Percentiles rank a stretch among this genome's conserved stretches.
phyloP scores from a whole-genome alignment of 164 flowering plant genomes.

The Pachysandra terminalis region DNA sequence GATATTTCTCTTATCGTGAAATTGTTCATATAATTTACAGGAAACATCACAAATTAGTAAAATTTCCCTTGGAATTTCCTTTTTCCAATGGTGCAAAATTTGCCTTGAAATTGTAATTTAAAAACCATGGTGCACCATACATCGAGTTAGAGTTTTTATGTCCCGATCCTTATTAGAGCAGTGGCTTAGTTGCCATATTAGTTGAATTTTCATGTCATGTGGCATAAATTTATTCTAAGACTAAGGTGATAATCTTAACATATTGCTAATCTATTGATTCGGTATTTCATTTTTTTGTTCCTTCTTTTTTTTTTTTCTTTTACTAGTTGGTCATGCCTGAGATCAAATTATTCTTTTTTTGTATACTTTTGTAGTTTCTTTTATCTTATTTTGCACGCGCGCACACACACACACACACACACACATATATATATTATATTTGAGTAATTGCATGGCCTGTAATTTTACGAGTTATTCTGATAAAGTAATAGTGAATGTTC shows the following conservation, averaged over 20 bases:
- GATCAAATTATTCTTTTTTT: not conserved
- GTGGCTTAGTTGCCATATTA: not conserved
- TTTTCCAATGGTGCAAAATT: too few relatives aligned
- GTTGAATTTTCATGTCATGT: not conserved
- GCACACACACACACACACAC: too few relatives aligned
- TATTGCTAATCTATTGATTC: not conserved
- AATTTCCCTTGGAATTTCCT: too few relatives aligned
- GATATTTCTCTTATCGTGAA: too few relatives aligned
- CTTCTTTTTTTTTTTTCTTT: not conserved
- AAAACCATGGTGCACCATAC: too few relatives aligned
- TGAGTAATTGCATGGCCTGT: slow-evolving; percentile 1
- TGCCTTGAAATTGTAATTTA: too few relatives aligned
- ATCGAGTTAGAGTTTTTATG: not conserved
- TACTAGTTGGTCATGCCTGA: not conserved
- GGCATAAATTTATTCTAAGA: not conserved
- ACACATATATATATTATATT: too few relatives aligned
- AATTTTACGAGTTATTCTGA: slow-evolving; percentile 5
- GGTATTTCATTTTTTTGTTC: not conserved
- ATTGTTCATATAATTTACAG: too few relatives aligned
- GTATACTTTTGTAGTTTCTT: not conserved
- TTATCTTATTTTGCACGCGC: too few relatives aligned
- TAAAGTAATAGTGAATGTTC: slow-evolving; percentile 19
- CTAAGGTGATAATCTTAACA: not conserved
- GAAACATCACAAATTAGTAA: too few relatives aligned
- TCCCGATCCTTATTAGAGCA: not conserved